Evolutionary conservation across 257 asterid species (phyloP).

Genomic region (Avicennia marina): DNA sequence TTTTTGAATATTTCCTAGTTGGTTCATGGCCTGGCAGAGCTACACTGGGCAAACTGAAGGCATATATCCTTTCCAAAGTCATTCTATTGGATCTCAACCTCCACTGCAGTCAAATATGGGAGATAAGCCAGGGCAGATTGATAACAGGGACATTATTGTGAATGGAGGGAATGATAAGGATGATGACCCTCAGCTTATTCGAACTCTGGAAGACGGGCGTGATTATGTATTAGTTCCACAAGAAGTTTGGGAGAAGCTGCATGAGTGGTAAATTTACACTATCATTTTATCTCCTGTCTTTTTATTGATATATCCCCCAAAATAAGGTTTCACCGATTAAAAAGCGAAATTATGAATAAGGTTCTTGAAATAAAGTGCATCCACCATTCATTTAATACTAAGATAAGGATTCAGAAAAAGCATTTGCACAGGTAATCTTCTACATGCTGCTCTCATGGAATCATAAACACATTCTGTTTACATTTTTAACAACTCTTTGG

Average conservation of each 20-base stretch:
- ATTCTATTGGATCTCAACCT: slow-evolving; percentile 28
- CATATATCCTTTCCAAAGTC: slow-evolving; percentile 35
- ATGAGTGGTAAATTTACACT: slow-evolving; percentile 46
- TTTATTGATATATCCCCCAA: background rate
- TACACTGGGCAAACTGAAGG: slow-evolving; percentile 59
- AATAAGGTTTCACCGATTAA: too few species aligned
- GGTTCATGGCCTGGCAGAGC: slow-evolving; percentile 81
- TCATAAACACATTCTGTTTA: too few species aligned
- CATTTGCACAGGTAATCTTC: too few species aligned
- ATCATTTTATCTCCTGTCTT: background rate
- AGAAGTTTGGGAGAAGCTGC: slow-evolving; percentile 83
- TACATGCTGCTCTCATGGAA: too few species aligned
- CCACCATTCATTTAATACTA: too few species aligned
- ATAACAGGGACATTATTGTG: slow-evolving; percentile 59
- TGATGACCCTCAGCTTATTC: slow-evolving; percentile 60
- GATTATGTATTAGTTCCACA: slow-evolving; percentile 80
- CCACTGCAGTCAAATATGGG: slow-evolving; percentile 25
- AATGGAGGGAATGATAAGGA: slow-evolving; percentile 31
- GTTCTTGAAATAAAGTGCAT: too few species aligned
- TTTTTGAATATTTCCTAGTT: slow-evolving; percentile 39
- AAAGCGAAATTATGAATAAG: background rate
- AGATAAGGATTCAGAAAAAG: too few species aligned
- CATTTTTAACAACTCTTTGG: too few species aligned
- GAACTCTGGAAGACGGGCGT: slow-evolving; percentile 62
- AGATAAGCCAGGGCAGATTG: slow-evolving; percentile 81